These are phyloP conservation scores for Cystobasidium tubakii DNA, from an alignment of 768 basidiomycete genomes.

Conservation along the genomic window DNA sequence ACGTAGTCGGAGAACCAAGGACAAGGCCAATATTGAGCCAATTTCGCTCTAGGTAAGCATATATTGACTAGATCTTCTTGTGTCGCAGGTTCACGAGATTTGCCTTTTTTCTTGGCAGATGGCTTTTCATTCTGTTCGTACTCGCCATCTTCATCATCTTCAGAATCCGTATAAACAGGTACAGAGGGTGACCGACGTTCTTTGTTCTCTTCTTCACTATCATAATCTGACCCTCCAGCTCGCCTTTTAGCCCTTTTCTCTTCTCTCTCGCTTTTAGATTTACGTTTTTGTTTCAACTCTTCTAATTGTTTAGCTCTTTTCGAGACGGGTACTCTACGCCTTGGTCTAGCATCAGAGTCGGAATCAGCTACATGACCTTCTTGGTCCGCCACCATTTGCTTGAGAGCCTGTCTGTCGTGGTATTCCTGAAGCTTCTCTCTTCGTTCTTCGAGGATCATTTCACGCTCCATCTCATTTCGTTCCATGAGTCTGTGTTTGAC, in stretches of 20 bases:
- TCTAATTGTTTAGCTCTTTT: constrained; percentile 31
- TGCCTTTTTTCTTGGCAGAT: constrained; percentile 45
- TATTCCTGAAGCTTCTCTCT: constrained; percentile 24
- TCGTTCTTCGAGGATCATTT: constrained; percentile 29
- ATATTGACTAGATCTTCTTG: constrained; percentile 61
- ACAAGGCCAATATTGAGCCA: constrained; percentile 65
- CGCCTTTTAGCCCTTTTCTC: constrained; percentile 11
- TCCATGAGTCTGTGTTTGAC: background rate
- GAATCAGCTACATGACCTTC: background rate
- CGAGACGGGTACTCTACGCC: background rate
- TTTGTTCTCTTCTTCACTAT: constrained; percentile 33
- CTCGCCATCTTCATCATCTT: constrained; percentile 60
- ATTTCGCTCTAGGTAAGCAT: constrained; percentile 61
- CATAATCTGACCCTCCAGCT: constrained; percentile 23
- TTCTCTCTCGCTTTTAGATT: constrained; percentile 26
- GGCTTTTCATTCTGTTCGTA: constrained; percentile 62
- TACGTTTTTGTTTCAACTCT: constrained; percentile 35
- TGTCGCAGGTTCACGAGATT: constrained; percentile 55
- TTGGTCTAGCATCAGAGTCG: constrained; percentile 8
- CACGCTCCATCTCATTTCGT: constrained; percentile 35
- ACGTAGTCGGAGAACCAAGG: constrained; percentile 84
- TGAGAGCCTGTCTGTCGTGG: constrained; percentile 7
- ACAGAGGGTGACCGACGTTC: background rate
- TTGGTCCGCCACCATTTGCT: constrained; percentile 24
- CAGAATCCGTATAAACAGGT: constrained; percentile 55